Conservation (phyloP, 176 grass and related monocot species). For the Thinopyrum elongatum region DNA sequence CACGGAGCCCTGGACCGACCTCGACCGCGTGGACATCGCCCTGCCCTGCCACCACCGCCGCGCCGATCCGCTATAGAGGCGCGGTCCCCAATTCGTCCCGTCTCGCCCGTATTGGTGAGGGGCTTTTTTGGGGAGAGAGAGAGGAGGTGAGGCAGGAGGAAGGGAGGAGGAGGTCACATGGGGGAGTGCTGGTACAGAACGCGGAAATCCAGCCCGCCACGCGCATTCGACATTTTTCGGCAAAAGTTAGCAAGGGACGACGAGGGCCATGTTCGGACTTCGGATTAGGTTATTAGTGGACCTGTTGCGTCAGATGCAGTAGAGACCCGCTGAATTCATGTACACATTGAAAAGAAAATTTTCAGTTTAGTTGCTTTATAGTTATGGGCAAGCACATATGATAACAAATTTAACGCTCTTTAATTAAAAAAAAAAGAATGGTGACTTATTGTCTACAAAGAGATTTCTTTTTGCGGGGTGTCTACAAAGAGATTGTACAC, state of each 20-base stretch:
- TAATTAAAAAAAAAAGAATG: no score
- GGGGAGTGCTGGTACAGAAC: conserved; percentile 17
- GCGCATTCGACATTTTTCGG: conserved; percentile 45
- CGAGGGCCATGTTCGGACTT: background rate
- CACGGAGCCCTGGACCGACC: conserved; percentile 24
- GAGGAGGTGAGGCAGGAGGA: background rate
- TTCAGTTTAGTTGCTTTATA: no score
- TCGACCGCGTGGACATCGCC: conserved; percentile 46
- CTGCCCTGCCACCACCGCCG: background rate
- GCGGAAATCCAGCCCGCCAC: conserved; percentile 58
- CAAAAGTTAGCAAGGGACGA: conserved; percentile 8
- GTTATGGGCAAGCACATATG: no score
- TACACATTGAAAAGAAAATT: no score
- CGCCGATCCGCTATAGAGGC: conserved; percentile 14
- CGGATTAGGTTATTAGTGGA: background rate
- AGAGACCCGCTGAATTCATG: no score
- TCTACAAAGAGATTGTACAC: no score
- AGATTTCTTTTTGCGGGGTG: no score
- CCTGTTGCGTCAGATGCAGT: no score
- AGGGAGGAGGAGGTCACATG: conserved; percentile 36
- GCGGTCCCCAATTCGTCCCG: conserved; percentile 1
- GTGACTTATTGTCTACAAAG: no score
- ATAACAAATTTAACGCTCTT: no score
- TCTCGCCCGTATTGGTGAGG: conserved; percentile 12
- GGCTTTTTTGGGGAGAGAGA: conserved; percentile 1